A percentile compares a stretch with the other conserved stretches of the same genome.
phyloP scores from a whole-genome alignment of 2,329 filamentous ascomycete genomes.

The Fusarium sp. region DNA sequence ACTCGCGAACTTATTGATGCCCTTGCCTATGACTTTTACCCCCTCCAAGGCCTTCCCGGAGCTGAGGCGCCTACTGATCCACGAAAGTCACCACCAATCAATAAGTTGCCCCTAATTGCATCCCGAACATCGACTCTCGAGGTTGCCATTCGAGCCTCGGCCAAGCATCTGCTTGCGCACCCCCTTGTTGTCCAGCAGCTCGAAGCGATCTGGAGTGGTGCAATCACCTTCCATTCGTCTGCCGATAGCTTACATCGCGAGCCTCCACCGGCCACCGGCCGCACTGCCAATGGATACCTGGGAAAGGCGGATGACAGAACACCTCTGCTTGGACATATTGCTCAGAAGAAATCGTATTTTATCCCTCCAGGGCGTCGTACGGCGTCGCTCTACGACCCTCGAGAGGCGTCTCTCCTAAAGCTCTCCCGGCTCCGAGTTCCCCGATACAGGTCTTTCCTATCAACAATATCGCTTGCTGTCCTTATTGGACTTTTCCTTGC shows the following conservation, averaged over 20 bases:
- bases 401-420: conserved; percentile 91
- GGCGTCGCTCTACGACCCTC: conserved; percentile 89
- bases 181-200: conserved; percentile 92
- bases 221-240: conserved; percentile 91
- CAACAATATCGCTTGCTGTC: conserved; percentile 86
- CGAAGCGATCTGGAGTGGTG: conserved; percentile 97
- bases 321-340: conserved; percentile 61
- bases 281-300: conserved; percentile 43
- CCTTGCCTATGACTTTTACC: conserved; percentile 94
- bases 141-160: conserved; percentile 90
- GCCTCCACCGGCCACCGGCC: conserved; percentile 45
- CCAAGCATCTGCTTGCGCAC: conserved; percentile 92
- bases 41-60: conserved; percentile 81
- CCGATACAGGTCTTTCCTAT: conserved; percentile 90
- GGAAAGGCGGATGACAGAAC: conserved; percentile 61
- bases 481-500: conserved; percentile 88
- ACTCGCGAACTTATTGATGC: conserved; percentile 94
- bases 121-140: conserved; percentile 91
- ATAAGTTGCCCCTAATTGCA: conserved; percentile 66
- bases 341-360: conserved; percentile 50
- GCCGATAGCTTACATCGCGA: conserved; percentile 85
- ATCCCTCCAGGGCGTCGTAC: conserved; percentile 72
- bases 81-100: conserved; percentile 53
- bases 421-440: conserved; percentile 90
- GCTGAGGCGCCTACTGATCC: conserved; percentile 52